phyloP scores from a whole-genome alignment of 1,139 yeast genomes.

The Taphrina confusa region DNA sequence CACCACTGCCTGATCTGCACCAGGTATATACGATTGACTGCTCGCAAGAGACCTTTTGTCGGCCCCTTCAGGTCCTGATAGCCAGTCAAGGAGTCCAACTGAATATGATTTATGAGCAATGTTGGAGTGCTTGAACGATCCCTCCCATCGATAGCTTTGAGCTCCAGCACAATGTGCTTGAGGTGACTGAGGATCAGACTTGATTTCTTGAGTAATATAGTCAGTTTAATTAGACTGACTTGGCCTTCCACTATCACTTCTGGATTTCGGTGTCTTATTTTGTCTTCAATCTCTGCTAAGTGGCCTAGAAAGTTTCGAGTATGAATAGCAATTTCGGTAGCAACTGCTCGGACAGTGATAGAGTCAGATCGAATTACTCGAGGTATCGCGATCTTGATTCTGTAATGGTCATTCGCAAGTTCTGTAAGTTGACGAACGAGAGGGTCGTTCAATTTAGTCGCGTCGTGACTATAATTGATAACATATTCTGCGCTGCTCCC shows the following conservation, averaged over 20 bases:
- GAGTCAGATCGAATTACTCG: not conserved
- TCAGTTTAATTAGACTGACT: not conserved
- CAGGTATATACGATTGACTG: not conserved
- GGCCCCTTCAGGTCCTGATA: not conserved
- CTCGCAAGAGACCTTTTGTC: not conserved
- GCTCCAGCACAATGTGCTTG: not conserved
- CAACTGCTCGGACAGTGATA: not conserved
- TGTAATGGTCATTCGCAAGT: not conserved
- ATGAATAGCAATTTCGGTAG: not conserved
- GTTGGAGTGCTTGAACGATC: not conserved
- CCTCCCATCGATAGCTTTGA: not conserved
- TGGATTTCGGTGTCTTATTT: not conserved
- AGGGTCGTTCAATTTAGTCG: not conserved
- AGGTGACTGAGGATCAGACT: not conserved
- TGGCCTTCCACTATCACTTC: not conserved
- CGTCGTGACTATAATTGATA: not conserved
- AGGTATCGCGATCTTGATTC: not conserved
- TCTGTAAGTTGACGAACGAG: not conserved
- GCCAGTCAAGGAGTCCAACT: not conserved
- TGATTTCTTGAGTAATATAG: not conserved
- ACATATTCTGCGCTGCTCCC: not conserved
- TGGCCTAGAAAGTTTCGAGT: not conserved
- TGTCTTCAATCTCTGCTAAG: not conserved
- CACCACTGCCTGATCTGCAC: conserved; percentile 1
- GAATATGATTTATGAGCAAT: not conserved